phyloP scores from a whole-genome alignment of 176 grass and related monocot genomes.

The Oryza glaberrima region DNA sequence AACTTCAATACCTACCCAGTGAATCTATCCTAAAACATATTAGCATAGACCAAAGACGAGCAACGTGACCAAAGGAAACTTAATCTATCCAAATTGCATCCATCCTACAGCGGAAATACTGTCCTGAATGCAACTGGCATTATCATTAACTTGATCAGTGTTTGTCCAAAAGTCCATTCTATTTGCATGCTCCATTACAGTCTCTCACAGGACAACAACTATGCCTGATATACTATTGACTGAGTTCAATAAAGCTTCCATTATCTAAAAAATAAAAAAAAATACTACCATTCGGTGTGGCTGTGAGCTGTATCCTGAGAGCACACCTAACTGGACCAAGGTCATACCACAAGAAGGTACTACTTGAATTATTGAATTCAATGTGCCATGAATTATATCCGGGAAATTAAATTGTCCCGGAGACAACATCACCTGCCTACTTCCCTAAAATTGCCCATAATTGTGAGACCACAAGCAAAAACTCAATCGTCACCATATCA shows the following conservation, averaged over 20 bases:
- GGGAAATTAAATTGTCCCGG: conserved; percentile 1
- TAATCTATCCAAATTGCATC: neutral
- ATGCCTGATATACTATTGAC: too few relatives aligned
- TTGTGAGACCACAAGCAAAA: neutral
- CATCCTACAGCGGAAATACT: neutral
- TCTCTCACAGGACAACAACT: neutral
- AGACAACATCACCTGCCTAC: neutral
- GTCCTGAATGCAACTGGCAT: conserved; percentile 18
- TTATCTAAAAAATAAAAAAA: neutral
- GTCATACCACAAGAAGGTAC: neutral
- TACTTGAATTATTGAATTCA: neutral
- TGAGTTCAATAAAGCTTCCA: too few relatives aligned
- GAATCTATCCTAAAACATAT: conserved; percentile 3
- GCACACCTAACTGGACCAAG: conserved; percentile 15
- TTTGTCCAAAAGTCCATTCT: conserved; percentile 10
- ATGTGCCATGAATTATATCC: neutral
- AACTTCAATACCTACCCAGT: conserved; percentile 7
- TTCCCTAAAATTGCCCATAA: conserved; percentile 6
- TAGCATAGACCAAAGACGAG: neutral
- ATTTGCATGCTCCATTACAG: neutral
- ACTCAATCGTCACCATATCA: neutral
- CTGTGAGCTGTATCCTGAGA: neutral
- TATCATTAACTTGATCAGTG: conserved; percentile 2
- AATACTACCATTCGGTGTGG: neutral
- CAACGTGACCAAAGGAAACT: neutral